Base-by-base conservation (phyloP, 169 alveolate species). In the Plasmodium coatneyi region DNA sequence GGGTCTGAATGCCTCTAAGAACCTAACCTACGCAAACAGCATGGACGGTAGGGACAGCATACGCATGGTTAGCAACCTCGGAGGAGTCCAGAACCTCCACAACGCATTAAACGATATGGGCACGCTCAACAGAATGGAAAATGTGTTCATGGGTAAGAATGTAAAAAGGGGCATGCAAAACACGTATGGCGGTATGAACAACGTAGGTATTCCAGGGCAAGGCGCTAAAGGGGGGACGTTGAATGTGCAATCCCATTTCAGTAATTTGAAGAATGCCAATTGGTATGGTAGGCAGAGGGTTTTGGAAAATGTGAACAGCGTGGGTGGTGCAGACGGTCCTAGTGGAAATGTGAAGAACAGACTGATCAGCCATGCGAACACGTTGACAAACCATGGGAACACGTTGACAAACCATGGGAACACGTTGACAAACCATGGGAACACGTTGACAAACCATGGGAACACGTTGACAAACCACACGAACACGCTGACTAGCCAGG, bases 61-160 rank as follows among this genome's bases (percentile, higher is more conserved):
- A 25, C 9, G 54, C 6, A 79, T 6, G 10, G 0, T 80, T 52
- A 49, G 25, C 30, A 41, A 25, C 3, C 16, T 32, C 9, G 71
- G 71, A 10, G 30, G 74, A 14, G 25, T 25, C 14, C 19, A n/a
- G 36, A 80, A 25, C 41, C 54, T 25, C 16, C 36, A 16, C 34
- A 66, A 25, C 36, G 19, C 76, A 3, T 3, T 66, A 22, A 66
- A 9, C 36, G n/a, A 22, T 36, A 66, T 66, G 76, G 36, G 36
- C 0, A 16, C 76, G 7, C 14, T 66, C 4, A 83, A 83, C 32
- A 83, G 39, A 71, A 83, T 70, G 19, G 92, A 70, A 71, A 83
- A 46, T 81, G 79, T 14, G 9, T 52, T 49, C 16, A 49, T 49
- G 19, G 28, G 25, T 30, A 81, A 81, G 28, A 56, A 28, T n/a